Evolutionary conservation across 176 grass and related monocot genomes (phyloP).

Genomic region (Rhynchospora tenuis): DNA sequence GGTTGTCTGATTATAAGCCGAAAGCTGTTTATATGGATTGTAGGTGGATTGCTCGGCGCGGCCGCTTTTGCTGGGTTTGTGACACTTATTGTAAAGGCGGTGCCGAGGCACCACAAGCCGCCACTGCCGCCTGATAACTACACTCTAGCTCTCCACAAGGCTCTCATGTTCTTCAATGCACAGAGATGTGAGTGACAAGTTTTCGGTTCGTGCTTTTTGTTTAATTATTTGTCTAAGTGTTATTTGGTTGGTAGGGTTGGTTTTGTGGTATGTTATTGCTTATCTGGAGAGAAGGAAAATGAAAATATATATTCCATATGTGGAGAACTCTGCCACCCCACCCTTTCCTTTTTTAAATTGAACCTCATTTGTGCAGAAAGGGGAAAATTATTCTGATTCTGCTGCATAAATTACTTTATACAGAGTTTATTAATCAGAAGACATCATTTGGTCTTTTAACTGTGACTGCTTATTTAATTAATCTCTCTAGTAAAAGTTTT

Average conservation of each 20-base stretch:
- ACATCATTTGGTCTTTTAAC: not conserved
- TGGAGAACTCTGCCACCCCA: not conserved
- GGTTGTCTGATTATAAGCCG: constrained; percentile 86
- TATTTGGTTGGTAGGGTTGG: not conserved
- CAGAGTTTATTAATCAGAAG: not conserved
- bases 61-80: constrained; percentile 50
- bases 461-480: not conserved
- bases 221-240: not conserved
- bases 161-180: constrained; percentile 93
- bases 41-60: constrained; percentile 50
- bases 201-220: not conserved
- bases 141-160: constrained; percentile 77
- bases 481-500: not conserved
- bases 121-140: constrained; percentile 62
- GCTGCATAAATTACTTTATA: not conserved
- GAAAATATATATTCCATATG: not conserved
- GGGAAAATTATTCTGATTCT: not conserved
- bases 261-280: not conserved
- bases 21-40: constrained; percentile 64
- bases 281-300: not conserved
- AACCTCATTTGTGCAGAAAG: not conserved
- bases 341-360: not conserved
- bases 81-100: constrained; percentile 60
- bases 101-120: constrained; percentile 48
- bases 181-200: constrained; percentile 68